Conservation (phyloP, 805 yeast genomes). For the Metschnikowia arizonensis region DNA sequence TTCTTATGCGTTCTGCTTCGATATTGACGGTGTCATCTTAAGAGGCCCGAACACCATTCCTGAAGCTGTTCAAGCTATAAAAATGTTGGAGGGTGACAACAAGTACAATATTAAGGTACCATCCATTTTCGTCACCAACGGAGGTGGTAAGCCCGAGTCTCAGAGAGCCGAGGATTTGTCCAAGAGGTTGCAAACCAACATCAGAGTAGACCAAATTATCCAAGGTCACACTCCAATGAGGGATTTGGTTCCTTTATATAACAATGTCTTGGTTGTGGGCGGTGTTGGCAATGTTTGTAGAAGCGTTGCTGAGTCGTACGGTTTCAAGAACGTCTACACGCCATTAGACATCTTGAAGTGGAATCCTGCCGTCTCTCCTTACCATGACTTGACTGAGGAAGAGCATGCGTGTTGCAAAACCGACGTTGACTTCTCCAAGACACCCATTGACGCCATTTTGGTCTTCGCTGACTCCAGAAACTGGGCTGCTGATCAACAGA, state of each 20-base stretch:
- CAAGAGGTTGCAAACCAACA: slow-evolving; percentile 52
- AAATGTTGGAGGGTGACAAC: slow-evolving; percentile 72
- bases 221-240: slow-evolving; percentile 95
- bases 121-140: slow-evolving; percentile 78
- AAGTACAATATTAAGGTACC: slow-evolving; percentile 72
- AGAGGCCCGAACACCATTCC: slow-evolving; percentile 83
- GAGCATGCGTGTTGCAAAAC: slow-evolving; percentile 48
- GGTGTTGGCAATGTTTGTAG: slow-evolving; percentile 84
- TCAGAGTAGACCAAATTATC: slow-evolving; percentile 75
- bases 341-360: slow-evolving; percentile 81
- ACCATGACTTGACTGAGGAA: slow-evolving; percentile 72
- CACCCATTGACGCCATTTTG: slow-evolving; percentile 71
- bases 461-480: slow-evolving; percentile 91
- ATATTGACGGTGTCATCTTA: slow-evolving; percentile 87
- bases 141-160: slow-evolving; percentile 83
- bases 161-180: slow-evolving; percentile 70
- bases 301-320: slow-evolving; percentile 77
- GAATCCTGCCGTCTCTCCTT: slow-evolving; percentile 84
- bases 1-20: slow-evolving; percentile 85
- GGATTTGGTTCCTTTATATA: slow-evolving; percentile 62
- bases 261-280: slow-evolving; percentile 81
- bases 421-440: slow-evolving; percentile 62
- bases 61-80: slow-evolving; percentile 69
- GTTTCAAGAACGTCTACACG: slow-evolving; percentile 76
- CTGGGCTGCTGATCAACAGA: slow-evolving; percentile 93